phyloP scores from a whole-genome alignment of 1,284 basidiomycete genomes.

The Afroboletus lepidellus region DNA sequence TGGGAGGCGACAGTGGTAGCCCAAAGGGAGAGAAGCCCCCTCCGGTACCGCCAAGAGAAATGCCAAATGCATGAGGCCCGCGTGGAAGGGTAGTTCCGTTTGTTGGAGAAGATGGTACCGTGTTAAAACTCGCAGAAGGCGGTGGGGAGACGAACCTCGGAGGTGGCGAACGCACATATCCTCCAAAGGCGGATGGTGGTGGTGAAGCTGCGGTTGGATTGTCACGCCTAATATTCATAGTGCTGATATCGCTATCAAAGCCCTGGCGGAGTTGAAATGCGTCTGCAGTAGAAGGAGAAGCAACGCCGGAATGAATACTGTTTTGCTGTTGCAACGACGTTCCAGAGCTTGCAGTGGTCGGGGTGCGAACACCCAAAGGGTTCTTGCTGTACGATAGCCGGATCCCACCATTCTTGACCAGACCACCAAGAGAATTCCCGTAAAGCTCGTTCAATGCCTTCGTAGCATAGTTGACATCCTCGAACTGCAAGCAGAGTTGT shows the following conservation, averaged over 20 bases:
- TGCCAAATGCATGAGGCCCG: constrained; percentile 33
- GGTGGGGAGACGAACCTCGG: constrained; percentile 54
- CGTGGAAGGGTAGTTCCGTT: constrained; percentile 31
- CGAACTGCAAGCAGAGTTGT: constrained; percentile 60
- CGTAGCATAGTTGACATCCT: constrained; percentile 83
- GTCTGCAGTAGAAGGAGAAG: constrained; percentile 37
- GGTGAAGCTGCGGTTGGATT: constrained; percentile 41
- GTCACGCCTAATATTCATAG: constrained; percentile 35
- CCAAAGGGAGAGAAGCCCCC: constrained; percentile 63
- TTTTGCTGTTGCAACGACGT: constrained; percentile 52
- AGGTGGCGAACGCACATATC: constrained; percentile 58
- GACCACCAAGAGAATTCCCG: constrained; percentile 85
- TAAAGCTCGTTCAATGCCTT: constrained; percentile 87
- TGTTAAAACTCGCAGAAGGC: constrained; percentile 39
- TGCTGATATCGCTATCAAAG: constrained; percentile 36
- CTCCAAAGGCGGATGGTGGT: constrained; percentile 40
- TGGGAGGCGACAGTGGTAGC: constrained; percentile 41
- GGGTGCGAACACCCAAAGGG: constrained; percentile 82
- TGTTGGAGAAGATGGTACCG: constrained; percentile 37
- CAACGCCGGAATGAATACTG: constrained; percentile 25
- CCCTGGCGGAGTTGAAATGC: constrained; percentile 38
- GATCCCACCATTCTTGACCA: constrained; percentile 93
- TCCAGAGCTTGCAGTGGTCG: constrained; percentile 57
- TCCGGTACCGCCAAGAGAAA: constrained; percentile 28
- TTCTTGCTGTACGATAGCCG: constrained; percentile 96